Evolutionary conservation across 306 rosid species (phyloP), one percentile per base, ranked within the genome.

Genomic region (Vachellia pachyceras): DNA sequence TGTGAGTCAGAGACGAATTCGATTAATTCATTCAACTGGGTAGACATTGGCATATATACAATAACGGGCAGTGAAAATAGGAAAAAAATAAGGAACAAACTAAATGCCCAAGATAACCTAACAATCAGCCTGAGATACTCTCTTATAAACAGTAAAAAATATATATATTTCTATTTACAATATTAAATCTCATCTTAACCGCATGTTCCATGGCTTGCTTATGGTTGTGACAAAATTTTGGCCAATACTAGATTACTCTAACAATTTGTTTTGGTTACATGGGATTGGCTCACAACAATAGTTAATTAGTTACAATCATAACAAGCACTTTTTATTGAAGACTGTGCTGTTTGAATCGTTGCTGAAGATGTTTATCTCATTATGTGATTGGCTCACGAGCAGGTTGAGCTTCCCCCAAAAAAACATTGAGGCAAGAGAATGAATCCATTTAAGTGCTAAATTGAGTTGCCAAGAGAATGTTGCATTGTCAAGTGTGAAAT

Each of bases 271-370:
- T 23, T 5, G 7, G 65, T 23, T 20, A 7, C 61, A 8, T 54
- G 29, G 25, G 61, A 54, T 54, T 18, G 20, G 10, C n/a, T n/a
- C n/a, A n/a, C n/a, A n/a, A n/a, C n/a, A n/a, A n/a, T n/a, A n/a
- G n/a, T n/a, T n/a, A n/a, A n/a, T n/a, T n/a, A n/a, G 14, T 46
- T 46, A 46, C 15, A 46, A 46, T 46, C 52, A 46, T 46, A 46
- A 10, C 11, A 46, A 46, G 52, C 52, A 10, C 52, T 46, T 46
- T 46, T 46, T 11, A 46, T 46, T 46, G 47, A 44, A 44, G 8
- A 44, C 47, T 63, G 22, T 52, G 82, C 71, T 10, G 33, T 79
- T 75, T 85, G 60, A 41, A 36, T 23, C 73, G 65, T 75, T 45
- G 73, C 74, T 49, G 68, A 68, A 67, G 74, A 35, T 69, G 41